phyloP scores from a whole-genome alignment of 495 filamentous ascomycete species.

The Penicillium angulare region DNA sequence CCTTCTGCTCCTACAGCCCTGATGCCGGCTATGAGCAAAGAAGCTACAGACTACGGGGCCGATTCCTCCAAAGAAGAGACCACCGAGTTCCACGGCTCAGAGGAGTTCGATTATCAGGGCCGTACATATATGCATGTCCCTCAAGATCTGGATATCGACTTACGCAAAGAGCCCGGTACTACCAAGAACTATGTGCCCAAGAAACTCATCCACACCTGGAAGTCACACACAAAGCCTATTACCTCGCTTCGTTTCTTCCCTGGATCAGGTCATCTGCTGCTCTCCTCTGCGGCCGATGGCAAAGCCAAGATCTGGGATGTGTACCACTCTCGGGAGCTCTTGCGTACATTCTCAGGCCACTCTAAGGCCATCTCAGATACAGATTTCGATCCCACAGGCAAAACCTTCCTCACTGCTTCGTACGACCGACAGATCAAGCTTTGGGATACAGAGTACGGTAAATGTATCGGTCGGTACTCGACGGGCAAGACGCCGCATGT shows the following conservation, averaged over 20 bases:
- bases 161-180: constrained; percentile 75
- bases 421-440: constrained; percentile 95
- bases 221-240: constrained; percentile 80
- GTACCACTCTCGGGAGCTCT: constrained; percentile 81
- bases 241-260: constrained; percentile 88
- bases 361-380: constrained; percentile 87
- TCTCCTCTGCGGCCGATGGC: constrained; percentile 81
- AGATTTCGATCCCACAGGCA: constrained; percentile 79
- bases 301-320: constrained; percentile 95
- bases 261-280: constrained; percentile 76
- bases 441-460: constrained; percentile 96
- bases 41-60: constrained; percentile 59
- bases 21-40: constrained; percentile 54
- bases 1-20: constrained; percentile 42
- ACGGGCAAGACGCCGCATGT: constrained; percentile 95
- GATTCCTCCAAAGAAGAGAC: constrained; percentile 63
- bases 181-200: constrained; percentile 90
- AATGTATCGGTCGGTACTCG: constrained; percentile 80
- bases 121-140: constrained; percentile 82
- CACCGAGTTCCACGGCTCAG: constrained; percentile 81
- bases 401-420: constrained; percentile 83
- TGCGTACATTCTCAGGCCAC: constrained; percentile 88
- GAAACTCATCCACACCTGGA: constrained; percentile 88
- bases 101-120: constrained; percentile 86
- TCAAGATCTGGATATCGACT: constrained; percentile 88